Conservation (phyloP, 768 basidiomycete species). For the Suillus subluteus region DNA sequence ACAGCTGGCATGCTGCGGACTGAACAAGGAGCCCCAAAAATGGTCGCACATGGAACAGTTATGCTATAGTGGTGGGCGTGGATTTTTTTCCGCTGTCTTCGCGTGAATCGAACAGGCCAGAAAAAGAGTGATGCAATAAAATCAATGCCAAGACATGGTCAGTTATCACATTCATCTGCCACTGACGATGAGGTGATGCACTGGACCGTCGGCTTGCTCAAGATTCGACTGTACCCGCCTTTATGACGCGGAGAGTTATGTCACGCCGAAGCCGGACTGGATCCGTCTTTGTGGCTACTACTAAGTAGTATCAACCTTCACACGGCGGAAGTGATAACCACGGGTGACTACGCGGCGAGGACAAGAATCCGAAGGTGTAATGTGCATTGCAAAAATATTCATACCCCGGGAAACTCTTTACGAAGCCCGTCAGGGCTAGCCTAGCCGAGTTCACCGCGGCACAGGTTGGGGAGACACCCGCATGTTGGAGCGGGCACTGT, state of each 20-base stretch:
- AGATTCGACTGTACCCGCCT: not conserved
- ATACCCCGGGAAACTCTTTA: too few species aligned
- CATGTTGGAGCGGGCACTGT: not conserved
- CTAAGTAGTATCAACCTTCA: too few species aligned
- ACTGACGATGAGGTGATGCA: not conserved
- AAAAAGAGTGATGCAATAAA: not conserved
- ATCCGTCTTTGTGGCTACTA: too few species aligned
- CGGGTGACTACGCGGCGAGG: not conserved
- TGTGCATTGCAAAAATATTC: not conserved
- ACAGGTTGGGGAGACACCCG: not conserved
- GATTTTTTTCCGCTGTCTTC: conserved; percentile 12
- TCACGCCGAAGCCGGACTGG: not conserved
- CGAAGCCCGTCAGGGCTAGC: not conserved
- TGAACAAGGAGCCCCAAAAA: conserved; percentile 17
- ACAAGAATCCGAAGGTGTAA: not conserved
- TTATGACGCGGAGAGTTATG: not conserved
- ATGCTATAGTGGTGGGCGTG: not conserved
- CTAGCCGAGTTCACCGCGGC: not conserved
- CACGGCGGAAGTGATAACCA: not conserved
- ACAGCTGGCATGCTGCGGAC: not conserved
- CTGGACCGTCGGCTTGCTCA: not conserved
- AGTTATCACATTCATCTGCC: not conserved
- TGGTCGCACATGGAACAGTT: conserved; percentile 9
- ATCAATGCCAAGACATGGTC: too few species aligned
- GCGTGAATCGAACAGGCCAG: conserved; percentile 13